phyloP scores from a whole-genome alignment of 768 basidiomycete genomes.

The Collybia sp. region DNA sequence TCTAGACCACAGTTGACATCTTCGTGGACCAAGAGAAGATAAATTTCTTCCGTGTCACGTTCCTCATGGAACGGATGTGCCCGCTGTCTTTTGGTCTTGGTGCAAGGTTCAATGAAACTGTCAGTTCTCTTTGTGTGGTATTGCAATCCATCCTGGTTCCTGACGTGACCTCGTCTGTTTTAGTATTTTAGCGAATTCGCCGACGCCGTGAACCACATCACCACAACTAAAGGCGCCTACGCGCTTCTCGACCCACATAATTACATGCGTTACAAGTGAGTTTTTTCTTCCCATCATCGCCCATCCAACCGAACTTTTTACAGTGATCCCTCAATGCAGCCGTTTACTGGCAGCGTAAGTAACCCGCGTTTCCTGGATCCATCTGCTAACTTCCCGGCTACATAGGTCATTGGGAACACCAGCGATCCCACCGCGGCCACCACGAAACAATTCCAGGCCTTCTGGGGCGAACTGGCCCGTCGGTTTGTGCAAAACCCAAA shows the following conservation, averaged over 20 bases:
- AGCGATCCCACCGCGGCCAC: constrained; percentile 40
- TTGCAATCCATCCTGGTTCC: too few relatives aligned
- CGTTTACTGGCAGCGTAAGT: constrained; percentile 37
- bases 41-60: constrained; percentile 45
- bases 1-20: constrained; percentile 37
- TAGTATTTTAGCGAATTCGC: constrained; percentile 40
- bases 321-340: constrained; percentile 40
- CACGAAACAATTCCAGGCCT: constrained; percentile 34
- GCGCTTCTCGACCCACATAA: constrained; percentile 42
- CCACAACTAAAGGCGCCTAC: constrained; percentile 33
- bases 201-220: constrained; percentile 40
- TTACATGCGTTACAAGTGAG: constrained; percentile 45
- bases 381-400: too few relatives aligned
- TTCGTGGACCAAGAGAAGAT: constrained; percentile 44
- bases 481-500: constrained; percentile 35
- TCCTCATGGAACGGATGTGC: constrained; percentile 43
- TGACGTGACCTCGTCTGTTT: not conserved
- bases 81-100: constrained; percentile 34
- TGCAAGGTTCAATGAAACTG: constrained; percentile 39
- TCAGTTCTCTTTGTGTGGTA: constrained; percentile 6
- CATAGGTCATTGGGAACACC: constrained; percentile 38
- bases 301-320: not conserved
- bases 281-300: not conserved
- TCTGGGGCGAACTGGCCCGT: constrained; percentile 36
- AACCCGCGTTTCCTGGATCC: not conserved